Evolutionary conservation across 768 basidiomycete species (phyloP).

Genomic region (Lanmaoa pseudosensibilis): DNA sequence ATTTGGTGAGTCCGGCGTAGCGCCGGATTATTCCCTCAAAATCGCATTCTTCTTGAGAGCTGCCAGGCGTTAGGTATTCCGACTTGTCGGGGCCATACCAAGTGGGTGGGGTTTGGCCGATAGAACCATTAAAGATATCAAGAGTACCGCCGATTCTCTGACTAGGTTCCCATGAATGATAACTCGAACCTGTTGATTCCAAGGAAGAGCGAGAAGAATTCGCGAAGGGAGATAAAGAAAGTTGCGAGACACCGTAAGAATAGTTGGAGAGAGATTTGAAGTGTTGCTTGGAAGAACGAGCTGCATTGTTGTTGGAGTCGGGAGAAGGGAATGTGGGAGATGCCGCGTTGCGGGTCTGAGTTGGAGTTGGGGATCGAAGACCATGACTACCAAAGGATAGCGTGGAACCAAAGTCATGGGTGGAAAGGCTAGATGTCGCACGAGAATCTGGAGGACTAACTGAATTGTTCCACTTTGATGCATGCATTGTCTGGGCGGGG

Average conservation of each 20-base stretch:
- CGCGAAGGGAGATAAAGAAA: constrained; percentile 67
- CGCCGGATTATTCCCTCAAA: constrained; percentile 66
- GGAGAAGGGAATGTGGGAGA: constrained; percentile 41
- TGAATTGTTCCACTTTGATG: constrained; percentile 32
- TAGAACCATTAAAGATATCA: constrained; percentile 51
- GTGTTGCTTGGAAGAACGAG: constrained; percentile 58
- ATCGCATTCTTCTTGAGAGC: constrained; percentile 54
- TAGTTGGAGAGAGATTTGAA: constrained; percentile 49
- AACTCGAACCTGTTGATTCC: constrained; percentile 81
- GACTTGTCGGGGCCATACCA: constrained; percentile 71
- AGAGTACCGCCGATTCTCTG: constrained; percentile 53
- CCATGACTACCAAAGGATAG: constrained; percentile 39
- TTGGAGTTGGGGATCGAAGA: constrained; percentile 67
- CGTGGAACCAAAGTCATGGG: constrained; percentile 49
- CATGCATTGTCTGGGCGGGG: constrained; percentile 34
- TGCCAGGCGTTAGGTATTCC: constrained; percentile 47
- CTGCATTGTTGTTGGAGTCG: constrained; percentile 40
- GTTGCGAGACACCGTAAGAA: constrained; percentile 50
- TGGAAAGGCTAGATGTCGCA: constrained; percentile 50
- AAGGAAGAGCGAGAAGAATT: constrained; percentile 81
- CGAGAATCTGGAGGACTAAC: constrained; percentile 38
- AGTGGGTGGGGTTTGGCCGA: constrained; percentile 47
- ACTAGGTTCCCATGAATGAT: constrained; percentile 74
- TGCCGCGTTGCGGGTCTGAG: constrained; percentile 57
- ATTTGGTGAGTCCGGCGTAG: constrained; percentile 66